Evolutionary conservation across 306 rosid species (phyloP), one percentile per base, ranked within the genome.

Genomic region (Lotus japonicus): DNA sequence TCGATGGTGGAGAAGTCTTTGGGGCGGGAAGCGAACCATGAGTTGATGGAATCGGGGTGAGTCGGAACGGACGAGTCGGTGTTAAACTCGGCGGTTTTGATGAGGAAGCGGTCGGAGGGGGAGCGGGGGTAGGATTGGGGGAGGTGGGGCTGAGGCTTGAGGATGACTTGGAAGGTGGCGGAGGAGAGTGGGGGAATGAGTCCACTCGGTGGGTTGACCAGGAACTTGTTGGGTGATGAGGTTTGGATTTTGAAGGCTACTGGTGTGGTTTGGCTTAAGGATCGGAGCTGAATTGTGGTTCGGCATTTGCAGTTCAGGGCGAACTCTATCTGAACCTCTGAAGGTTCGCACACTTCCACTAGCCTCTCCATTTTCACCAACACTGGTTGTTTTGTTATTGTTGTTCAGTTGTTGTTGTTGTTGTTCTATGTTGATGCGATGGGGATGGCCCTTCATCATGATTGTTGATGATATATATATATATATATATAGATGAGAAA

Each of bases 201-300:
- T 43, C 89, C 92, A 57, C 51, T 75, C 6, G 97, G 85, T 0
- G 95, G 97, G 74, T 84, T 90, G n/a, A 90, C 92, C 44, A 84
- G 80, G 82, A 88, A 90, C 56, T 88, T 90, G 75, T 83, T 53
- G 8, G 92, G 89, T 0, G 92, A 86, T 11, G 92, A 90, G 68
- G 95, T 90, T 66, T 84, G 95, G 81, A 90, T 81, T 73, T 86
- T 90, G 87, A 90, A 90, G 46, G 92, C 89, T 8, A 88, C 59
- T 0, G 84, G 68, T 53, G 76, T 8, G 70, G 83, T 68, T 49
- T 81, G 36, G 75, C 35, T 21, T 0, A 81, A 81, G 3, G 92
- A 90, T 6, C 72, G 63, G 11, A 90, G 87, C 53, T 61, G 76
- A 21, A 88, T 81, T 52, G 83, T 84, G 74, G 95, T 71, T 58